These are phyloP conservation scores for Penicillium palitans DNA, from an alignment of 2,329 filamentous ascomycete species.

Conservation along the genomic window DNA sequence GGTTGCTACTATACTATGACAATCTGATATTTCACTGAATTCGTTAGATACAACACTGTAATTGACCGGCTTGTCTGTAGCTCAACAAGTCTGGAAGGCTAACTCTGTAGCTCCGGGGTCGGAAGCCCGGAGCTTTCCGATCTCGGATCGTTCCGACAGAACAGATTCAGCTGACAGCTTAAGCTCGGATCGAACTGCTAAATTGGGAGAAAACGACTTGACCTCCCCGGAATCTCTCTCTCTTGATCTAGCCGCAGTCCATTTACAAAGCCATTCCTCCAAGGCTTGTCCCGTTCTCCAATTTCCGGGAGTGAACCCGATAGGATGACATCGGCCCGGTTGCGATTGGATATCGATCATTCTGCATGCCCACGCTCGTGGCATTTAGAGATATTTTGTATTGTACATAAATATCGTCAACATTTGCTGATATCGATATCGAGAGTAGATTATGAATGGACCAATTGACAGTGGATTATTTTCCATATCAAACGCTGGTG, in stretches of 20 bases:
- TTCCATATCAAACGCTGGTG: slow-evolving; percentile 5
- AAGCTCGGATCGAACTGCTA: slow-evolving; percentile 12
- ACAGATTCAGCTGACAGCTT: background rate
- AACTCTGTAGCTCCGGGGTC: background rate
- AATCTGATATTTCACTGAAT: background rate
- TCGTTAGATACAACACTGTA: background rate
- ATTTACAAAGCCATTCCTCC: slow-evolving; percentile 13
- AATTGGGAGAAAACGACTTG: slow-evolving; percentile 7
- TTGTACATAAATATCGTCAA: background rate
- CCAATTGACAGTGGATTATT: background rate
- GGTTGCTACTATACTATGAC: background rate
- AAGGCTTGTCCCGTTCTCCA: background rate
- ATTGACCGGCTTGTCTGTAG: background rate
- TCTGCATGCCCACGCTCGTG: background rate
- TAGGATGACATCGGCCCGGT: background rate
- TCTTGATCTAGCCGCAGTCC: slow-evolving; percentile 7
- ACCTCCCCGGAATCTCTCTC: background rate
- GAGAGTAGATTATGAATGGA: slow-evolving; percentile 5
- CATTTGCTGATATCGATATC: slow-evolving; percentile 16
- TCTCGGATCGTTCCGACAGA: background rate
- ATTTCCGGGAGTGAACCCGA: background rate
- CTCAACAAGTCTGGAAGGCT: background rate
- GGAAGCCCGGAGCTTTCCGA: background rate
- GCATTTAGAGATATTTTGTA: background rate
- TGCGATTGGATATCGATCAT: background rate